A percentile compares a stretch with the other conserved stretches of the same genome.
phyloP scores from a whole-genome alignment of 2,329 filamentous ascomycete species.

The Sporothrix pseudoabietina region DNA sequence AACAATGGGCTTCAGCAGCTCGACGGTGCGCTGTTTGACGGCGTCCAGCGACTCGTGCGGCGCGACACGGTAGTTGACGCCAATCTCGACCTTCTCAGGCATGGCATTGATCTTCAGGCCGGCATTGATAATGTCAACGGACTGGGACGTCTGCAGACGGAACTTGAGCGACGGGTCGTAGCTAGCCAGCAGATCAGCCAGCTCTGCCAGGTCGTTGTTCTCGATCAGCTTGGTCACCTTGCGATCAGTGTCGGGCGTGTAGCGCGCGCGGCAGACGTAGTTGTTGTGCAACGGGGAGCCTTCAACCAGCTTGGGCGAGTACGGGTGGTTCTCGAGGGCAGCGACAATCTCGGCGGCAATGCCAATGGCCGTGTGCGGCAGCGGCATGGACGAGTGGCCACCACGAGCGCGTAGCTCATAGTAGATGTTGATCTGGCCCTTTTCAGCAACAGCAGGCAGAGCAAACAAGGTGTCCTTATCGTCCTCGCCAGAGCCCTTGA shows the following conservation, averaged over 20 bases:
- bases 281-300: constrained; percentile 44
- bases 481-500: constrained; percentile 39
- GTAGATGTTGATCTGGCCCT: constrained; percentile 61
- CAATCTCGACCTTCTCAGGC: constrained; percentile 59
- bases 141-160: constrained; percentile 62
- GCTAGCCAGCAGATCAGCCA: constrained; percentile 54
- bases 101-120: constrained; percentile 70
- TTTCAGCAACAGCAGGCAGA: constrained; percentile 60
- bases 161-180: constrained; percentile 45
- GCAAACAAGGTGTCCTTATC: constrained; percentile 49
- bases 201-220: constrained; percentile 35
- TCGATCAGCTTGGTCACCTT: constrained; percentile 40
- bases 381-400: constrained; percentile 62
- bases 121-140: constrained; percentile 58
- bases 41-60: constrained; percentile 55
- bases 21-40: constrained; percentile 55
- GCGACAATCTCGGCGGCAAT: constrained; percentile 53
- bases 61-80: constrained; percentile 64
- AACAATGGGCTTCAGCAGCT: constrained; percentile 53
- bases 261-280: constrained; percentile 47
- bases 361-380: constrained; percentile 57
- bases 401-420: constrained; percentile 60
- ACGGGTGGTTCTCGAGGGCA: constrained; percentile 51
- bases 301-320: constrained; percentile 44
- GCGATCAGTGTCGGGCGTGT: constrained; percentile 50